A percentile compares a stretch with the other conserved stretches of the same genome.
phyloP scores from a whole-genome alignment of 352 stramenopile genomes.

The Phytophthora brassicae region DNA sequence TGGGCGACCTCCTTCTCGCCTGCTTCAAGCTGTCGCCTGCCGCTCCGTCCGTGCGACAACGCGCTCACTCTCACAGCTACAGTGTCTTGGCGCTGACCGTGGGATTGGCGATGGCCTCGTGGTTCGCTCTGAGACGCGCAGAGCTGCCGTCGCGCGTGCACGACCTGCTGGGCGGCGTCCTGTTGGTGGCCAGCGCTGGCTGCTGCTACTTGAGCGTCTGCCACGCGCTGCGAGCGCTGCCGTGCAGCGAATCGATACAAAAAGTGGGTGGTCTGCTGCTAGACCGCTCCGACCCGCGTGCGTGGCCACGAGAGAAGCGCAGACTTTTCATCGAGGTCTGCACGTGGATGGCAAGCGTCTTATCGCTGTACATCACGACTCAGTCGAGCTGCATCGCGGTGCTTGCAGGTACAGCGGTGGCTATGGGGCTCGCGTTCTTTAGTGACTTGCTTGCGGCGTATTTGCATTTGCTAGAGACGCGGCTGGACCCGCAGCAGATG shows the following conservation, averaged over 20 bases:
- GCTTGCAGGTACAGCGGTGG: slow-evolving; percentile 36
- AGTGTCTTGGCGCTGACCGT: slow-evolving; percentile 35
- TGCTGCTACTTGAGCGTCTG: slow-evolving; percentile 53
- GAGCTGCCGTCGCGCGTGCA: slow-evolving; percentile 42
- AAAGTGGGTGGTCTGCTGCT: slow-evolving; percentile 52
- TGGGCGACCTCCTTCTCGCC: slow-evolving; percentile 59
- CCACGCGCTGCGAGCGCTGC: slow-evolving; percentile 34
- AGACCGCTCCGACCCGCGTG: slow-evolving; percentile 50
- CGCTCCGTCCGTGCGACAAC: not conserved
- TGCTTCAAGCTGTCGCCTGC: slow-evolving; percentile 27
- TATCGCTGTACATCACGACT: slow-evolving; percentile 66
- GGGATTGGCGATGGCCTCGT: slow-evolving; percentile 30
- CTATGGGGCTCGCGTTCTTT: slow-evolving; percentile 43
- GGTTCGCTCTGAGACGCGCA: slow-evolving; percentile 29
- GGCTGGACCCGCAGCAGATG: slow-evolving; percentile 38
- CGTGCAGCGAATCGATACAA: slow-evolving; percentile 3
- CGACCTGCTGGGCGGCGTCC: slow-evolving; percentile 51
- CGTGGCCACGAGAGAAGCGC: slow-evolving; percentile 53
- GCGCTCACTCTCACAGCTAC: slow-evolving; percentile 22
- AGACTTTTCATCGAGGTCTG: slow-evolving; percentile 69
- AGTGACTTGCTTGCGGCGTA: slow-evolving; percentile 67
- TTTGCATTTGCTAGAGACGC: slow-evolving; percentile 50
- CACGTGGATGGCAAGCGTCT: slow-evolving; percentile 70
- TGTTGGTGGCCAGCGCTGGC: slow-evolving; percentile 53
- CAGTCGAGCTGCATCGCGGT: slow-evolving; percentile 54